Evolutionary conservation across 2,329 filamentous ascomycete species (phyloP), one percentile per base, ranked within the genome.

Genomic region (Nemania diffusa): DNA sequence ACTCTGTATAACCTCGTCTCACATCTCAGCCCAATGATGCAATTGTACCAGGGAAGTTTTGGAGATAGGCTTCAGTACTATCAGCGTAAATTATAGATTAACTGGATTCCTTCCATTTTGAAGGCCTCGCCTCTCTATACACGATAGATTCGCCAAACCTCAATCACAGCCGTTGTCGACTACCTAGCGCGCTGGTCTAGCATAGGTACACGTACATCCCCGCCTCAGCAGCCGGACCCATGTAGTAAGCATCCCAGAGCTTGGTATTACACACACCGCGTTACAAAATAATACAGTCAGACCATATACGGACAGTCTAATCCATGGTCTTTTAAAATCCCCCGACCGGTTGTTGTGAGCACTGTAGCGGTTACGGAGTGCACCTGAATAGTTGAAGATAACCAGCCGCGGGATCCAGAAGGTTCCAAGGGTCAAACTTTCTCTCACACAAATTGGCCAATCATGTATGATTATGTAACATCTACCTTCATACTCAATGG

Each of bases 271-370:
- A 37, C 64, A 40, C 32, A 42, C 63, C 58, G 55, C 42, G 63
- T 51, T 57, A 50, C 46, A 17, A 48, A 24, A 44, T 13, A 20
- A 62, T 69, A 71, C 69, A 71, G 69, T 71, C 66, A 71, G 69
- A 70, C 59, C 68, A 34, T 59, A 60, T 20, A 29, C 29, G 5
- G 29, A 44, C 32, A 29, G 42, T 60, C 51, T 44, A 13, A 15
- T 40, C 52, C 9, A 42, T 56, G 48, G 42, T 57, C 40, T 22
- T 34, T 9, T 22, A 15, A 24, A n/a, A 52, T 6, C 32, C 57
- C 40, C 60, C 60, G 46, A 55, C 26, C 11, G 6, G 24, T 17
- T 29, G 24, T 17, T 29, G 51, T 20, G 26, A 42, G 51, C 9
- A 15, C 8, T 52, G 22, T 20, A 61, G 51, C 44, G 57, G 58